Evolutionary conservation across 2,329 filamentous ascomycete genomes (phyloP).

Genomic region (Eutypa lata): DNA sequence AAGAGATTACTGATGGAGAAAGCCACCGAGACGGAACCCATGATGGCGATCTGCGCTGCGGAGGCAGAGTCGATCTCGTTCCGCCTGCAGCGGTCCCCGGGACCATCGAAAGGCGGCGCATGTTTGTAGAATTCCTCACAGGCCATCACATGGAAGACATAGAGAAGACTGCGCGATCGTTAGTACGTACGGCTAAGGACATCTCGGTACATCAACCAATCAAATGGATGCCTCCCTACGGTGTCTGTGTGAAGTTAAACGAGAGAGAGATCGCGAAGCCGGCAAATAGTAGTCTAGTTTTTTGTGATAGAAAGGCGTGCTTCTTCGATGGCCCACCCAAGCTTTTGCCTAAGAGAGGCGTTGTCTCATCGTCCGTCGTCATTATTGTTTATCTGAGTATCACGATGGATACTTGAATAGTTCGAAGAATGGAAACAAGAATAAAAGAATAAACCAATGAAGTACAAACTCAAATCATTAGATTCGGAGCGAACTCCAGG

Average conservation of each 20-base stretch:
- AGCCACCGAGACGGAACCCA: conserved; percentile 62
- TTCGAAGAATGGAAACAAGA: background rate
- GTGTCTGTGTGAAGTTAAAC: conserved; percentile 21
- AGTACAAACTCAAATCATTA: too few species aligned
- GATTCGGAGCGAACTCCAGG: too few species aligned
- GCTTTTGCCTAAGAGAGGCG: conserved; percentile 16
- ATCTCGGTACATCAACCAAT: background rate
- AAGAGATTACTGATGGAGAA: conserved; percentile 67
- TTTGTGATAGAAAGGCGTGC: conserved; percentile 6
- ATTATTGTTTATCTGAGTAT: background rate
- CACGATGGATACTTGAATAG: background rate
- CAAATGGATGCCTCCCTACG: conserved; percentile 9
- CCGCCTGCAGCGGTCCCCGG: conserved; percentile 53
- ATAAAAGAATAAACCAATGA: background rate
- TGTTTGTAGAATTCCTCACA: conserved; percentile 65
- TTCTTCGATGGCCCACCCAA: conserved; percentile 5
- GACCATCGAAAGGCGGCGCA: conserved; percentile 46
- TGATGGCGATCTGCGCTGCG: conserved; percentile 56
- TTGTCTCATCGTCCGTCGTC: conserved; percentile 15
- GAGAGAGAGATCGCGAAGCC: conserved; percentile 20
- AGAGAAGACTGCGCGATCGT: conserved; percentile 40
- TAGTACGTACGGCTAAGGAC: too few species aligned
- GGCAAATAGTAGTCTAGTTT: conserved; percentile 11
- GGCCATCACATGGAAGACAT: conserved; percentile 68
- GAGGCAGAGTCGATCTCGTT: conserved; percentile 61